A percentile compares a stretch with the other conserved stretches of the same genome.
Evolutionary conservation across 2,329 filamentous ascomycete genomes (phyloP).

Genomic region (Atkinsonella hypoxylon): DNA sequence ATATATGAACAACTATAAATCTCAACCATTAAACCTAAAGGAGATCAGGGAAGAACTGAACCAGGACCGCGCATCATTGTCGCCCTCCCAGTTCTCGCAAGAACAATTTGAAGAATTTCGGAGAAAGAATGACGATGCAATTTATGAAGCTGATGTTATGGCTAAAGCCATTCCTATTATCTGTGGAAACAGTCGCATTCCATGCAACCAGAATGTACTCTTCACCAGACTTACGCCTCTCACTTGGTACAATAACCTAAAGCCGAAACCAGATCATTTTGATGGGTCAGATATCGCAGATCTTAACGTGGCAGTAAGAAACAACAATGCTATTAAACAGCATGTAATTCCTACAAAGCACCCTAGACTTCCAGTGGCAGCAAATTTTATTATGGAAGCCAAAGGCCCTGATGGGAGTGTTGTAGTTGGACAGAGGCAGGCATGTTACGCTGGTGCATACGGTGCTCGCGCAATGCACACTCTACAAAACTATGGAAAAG

Average conservation of each 20-base stretch:
- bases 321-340: conserved; percentile 7
- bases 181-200: not conserved
- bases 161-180: not conserved
- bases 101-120: not conserved
- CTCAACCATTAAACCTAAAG: not conserved
- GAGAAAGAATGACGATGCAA: not conserved
- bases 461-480: conserved; percentile 22
- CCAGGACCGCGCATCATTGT: not conserved
- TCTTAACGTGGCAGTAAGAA: conserved; percentile 11
- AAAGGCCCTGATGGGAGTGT: conserved; percentile 21
- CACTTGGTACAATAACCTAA: conserved; percentile 13
- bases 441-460: conserved; percentile 22
- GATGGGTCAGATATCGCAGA: conserved; percentile 18
- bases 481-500: conserved; percentile 20
- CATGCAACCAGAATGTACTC: not conserved
- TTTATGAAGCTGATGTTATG: not conserved
- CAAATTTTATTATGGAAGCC: conserved; percentile 27
- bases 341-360: conserved; percentile 22
- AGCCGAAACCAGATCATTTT: conserved; percentile 21
- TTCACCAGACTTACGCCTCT: not conserved
- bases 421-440: conserved; percentile 19
- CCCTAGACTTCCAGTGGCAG: conserved; percentile 15
- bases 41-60: not conserved
- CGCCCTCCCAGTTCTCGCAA: not conserved
- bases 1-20: not conserved